phyloP scores from a whole-genome alignment of 345 rosid genomes.

The Physaria fendleri region DNA sequence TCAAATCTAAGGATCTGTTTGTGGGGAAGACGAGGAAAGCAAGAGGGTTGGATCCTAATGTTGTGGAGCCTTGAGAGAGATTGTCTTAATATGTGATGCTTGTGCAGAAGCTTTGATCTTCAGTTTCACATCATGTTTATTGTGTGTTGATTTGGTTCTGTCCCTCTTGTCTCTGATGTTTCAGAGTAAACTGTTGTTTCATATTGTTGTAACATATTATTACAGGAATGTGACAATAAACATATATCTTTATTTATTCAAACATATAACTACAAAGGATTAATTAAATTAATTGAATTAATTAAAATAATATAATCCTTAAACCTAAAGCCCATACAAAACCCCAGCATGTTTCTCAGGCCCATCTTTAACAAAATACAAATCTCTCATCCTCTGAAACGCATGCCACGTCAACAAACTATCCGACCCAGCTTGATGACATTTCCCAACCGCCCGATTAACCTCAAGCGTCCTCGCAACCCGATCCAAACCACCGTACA shows the following conservation, averaged over 20 bases:
- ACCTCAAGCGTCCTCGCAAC: slow-evolving; percentile 50
- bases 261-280: neutral
- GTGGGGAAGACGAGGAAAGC: slow-evolving; percentile 69
- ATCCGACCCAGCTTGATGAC: slow-evolving; percentile 93
- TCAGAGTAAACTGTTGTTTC: neutral
- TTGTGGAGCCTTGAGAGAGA: slow-evolving; percentile 16
- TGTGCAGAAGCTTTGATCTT: slow-evolving; percentile 10
- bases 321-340: slow-evolving; percentile 61
- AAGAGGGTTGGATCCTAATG: slow-evolving; percentile 38
- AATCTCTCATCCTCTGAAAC: slow-evolving; percentile 60
- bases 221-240: too few relatives aligned
- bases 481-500: slow-evolving; percentile 75
- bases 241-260: too few relatives aligned
- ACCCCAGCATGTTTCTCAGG: slow-evolving; percentile 72
- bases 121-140: neutral
- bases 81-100: slow-evolving; percentile 13
- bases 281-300: neutral
- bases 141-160: slow-evolving; percentile 9
- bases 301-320: neutral
- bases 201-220: slow-evolving; percentile 15
- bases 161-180: neutral
- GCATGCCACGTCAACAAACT: slow-evolving; percentile 86
- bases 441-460: slow-evolving; percentile 67
- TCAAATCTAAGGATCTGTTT: slow-evolving; percentile 71
- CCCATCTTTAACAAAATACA: slow-evolving; percentile 50